Evolutionary conservation across 169 alveolate species (phyloP).

Genomic region (Eimeria sp.): DNA sequence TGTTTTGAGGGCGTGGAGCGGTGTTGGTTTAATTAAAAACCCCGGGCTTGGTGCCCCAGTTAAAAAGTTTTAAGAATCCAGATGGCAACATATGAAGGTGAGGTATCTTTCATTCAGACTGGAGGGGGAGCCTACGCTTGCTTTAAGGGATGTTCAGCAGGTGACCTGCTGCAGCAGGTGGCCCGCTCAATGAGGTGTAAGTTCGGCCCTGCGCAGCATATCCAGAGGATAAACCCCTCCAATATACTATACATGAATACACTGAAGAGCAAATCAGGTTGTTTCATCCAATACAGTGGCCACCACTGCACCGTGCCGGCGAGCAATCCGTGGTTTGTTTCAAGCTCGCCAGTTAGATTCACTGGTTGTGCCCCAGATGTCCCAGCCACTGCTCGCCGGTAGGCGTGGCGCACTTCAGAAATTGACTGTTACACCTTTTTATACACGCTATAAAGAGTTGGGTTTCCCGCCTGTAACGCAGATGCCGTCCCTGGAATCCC

Average conservation of each 20-base stretch:
- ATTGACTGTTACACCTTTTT: background rate
- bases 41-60: background rate
- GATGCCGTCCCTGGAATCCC: background rate
- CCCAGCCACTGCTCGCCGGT: background rate
- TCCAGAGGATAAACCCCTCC: background rate
- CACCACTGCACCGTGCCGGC: background rate
- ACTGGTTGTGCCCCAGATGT: background rate
- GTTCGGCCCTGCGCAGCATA: background rate
- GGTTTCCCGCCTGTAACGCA: background rate
- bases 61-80: background rate
- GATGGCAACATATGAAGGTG: background rate
- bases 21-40: background rate
- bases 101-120: background rate
- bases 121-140: background rate
- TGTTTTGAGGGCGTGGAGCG: background rate
- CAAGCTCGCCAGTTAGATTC: background rate
- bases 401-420: background rate
- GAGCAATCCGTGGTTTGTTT: background rate
- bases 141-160: background rate
- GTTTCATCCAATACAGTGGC: background rate
- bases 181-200: background rate
- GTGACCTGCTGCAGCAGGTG: conserved; percentile 43
- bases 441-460: background rate
- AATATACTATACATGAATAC: background rate
- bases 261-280: background rate